Evolutionary conservation across 805 yeast species (phyloP).

Genomic region (Phaffomyces opuntiae): DNA sequence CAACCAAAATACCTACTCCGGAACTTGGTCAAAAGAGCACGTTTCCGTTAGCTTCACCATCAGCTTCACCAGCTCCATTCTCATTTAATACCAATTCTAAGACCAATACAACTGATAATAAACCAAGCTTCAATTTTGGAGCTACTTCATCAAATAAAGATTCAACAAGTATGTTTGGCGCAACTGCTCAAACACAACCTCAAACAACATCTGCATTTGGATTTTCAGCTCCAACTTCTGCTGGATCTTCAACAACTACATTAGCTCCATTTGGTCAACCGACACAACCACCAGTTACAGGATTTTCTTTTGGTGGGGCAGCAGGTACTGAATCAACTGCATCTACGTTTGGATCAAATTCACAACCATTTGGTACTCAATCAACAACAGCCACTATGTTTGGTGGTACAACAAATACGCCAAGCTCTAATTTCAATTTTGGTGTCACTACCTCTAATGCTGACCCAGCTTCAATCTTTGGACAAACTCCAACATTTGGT

Average conservation of each 20-base stretch:
- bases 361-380: conserved; percentile 1
- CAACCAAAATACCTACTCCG: background rate
- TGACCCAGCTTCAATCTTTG: conserved; percentile 10
- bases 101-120: background rate
- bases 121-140: conserved; percentile 14
- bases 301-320: background rate
- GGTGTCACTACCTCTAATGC: conserved; percentile 4
- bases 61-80: conserved; percentile 6
- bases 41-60: background rate
- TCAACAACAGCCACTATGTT: background rate
- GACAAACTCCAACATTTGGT: conserved; percentile 5
- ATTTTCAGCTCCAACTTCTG: conserved; percentile 15
- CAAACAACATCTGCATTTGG: conserved; percentile 14
- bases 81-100: background rate
- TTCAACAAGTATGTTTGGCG: conserved; percentile 10
- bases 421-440: conserved; percentile 2
- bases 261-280: conserved; percentile 12
- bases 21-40: background rate
- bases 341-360: background rate
- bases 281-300: conserved; percentile 7
- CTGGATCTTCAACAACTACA: conserved; percentile 10
- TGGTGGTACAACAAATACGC: conserved; percentile 3
- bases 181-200: conserved; percentile 1
- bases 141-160: conserved; percentile 7
- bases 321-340: background rate